Evolutionary conservation across 129 eudicot genomes (phyloP), one percentile per base, ranked within the genome.

Genomic region (Kitagawia praeruptora): DNA sequence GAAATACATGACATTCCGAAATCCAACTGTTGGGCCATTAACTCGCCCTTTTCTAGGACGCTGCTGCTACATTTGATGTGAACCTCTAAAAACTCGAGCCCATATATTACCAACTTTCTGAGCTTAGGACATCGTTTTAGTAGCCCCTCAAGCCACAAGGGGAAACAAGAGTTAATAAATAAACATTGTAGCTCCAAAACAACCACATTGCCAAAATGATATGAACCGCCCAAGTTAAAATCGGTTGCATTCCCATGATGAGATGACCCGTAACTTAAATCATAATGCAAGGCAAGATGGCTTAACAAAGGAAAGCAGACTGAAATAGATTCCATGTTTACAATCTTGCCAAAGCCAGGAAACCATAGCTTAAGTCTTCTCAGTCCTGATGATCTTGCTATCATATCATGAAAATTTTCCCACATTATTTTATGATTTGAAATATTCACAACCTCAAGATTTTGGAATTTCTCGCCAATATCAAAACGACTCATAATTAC

Each of bases 381-480:
- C 84, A 93, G 76, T 54, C 84, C 87, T 15, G 92, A 83, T 2
- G 98, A 91, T 77, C 84, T 86, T 8, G 96, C 89, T 46, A 90
- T 93, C 98, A 93, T 93, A 75, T 84, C 83, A 70, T 93, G 90
- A 53, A 93, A 93, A 77, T 91, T 91, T 0, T 89, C 85, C 98
- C 98, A 93, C 88, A 93, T 86, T 75, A 93, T 91, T 6, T 94
- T 89, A 85, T 89, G 89, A 75, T 91, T 89, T 80, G 92, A 91
- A 42, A 93, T 94, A 81, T 91, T 96, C 80, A 93, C 96, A 64
- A 91, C 89, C 85, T 93, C 98, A 64, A 93, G 94, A 91, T 89
- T 91, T 34, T 89, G 94, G 25, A 87, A 79, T 61, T 78, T 87
- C 79, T 93, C 98, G 1, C 98, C 98, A 48, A 93, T 90, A 82